These are phyloP conservation scores for Yamadazyma pseudoaaseri DNA, from an alignment of 1,139 yeast species.

Conservation along the genomic window DNA sequence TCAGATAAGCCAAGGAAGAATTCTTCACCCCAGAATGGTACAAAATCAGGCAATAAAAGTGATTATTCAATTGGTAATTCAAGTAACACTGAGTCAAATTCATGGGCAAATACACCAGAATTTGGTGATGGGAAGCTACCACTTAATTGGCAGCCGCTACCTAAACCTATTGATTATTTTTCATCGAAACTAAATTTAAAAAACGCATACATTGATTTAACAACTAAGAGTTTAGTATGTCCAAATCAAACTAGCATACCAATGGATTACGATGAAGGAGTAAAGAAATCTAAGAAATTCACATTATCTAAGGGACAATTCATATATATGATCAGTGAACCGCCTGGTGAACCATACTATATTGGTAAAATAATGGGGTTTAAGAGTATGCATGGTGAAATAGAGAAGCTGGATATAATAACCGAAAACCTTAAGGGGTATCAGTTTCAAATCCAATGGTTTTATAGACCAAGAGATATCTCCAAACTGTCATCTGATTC, in stretches of 20 bases:
- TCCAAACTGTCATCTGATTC: slow-evolving; percentile 68
- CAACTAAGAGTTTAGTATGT: slow-evolving; percentile 32
- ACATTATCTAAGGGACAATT: slow-evolving; percentile 55
- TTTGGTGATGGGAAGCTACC: slow-evolving; percentile 15
- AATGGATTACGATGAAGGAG: slow-evolving; percentile 6
- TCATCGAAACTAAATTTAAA: slow-evolving; percentile 34
- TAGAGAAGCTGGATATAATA: not conserved
- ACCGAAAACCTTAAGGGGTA: slow-evolving; percentile 27
- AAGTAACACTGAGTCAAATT: not conserved
- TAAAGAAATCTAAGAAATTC: slow-evolving; percentile 19
- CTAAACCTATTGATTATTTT: slow-evolving; percentile 31
- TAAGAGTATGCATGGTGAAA: slow-evolving; percentile 30
- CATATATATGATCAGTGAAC: slow-evolving; percentile 86
- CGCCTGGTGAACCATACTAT: slow-evolving; percentile 94
- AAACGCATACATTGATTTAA: slow-evolving; percentile 35
- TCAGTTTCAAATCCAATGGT: slow-evolving; percentile 82
- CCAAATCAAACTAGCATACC: slow-evolving; percentile 24
- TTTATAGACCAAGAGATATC: slow-evolving; percentile 85
- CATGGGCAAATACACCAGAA: not conserved
- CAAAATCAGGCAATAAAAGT: not conserved
- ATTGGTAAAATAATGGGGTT: slow-evolving; percentile 85
- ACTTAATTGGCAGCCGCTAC: slow-evolving; percentile 43
- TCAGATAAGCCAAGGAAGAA: slow-evolving; percentile 1
- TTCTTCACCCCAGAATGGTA: not conserved
- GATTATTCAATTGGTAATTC: not conserved